Conservation (phyloP, 805 yeast genomes). For the Saccharomycopsis sp. region DNA sequence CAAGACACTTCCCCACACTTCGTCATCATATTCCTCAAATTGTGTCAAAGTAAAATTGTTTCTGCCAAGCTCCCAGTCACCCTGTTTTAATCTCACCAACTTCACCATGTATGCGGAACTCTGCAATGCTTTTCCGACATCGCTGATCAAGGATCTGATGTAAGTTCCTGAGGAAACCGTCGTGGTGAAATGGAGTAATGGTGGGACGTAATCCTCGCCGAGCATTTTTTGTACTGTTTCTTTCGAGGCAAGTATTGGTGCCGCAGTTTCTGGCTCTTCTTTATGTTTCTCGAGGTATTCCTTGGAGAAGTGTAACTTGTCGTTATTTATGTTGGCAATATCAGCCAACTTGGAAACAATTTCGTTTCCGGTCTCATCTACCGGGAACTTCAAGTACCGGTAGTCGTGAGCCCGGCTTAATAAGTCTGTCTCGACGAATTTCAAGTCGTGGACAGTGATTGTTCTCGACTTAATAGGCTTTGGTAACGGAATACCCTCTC, state of each 20-base stretch:
- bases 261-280: slow-evolving; percentile 25
- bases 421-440: slow-evolving; percentile 46
- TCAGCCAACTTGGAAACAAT: slow-evolving; percentile 30
- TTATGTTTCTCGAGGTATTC: slow-evolving; percentile 44
- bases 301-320: slow-evolving; percentile 51
- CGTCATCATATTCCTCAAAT: slow-evolving; percentile 53
- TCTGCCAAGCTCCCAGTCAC: slow-evolving; percentile 72
- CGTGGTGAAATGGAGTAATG: slow-evolving; percentile 65
- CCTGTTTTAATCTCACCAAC: slow-evolving; percentile 67
- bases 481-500: slow-evolving; percentile 82
- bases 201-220: slow-evolving; percentile 46
- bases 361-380: slow-evolving; percentile 40
- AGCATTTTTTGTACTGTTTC: slow-evolving; percentile 28
- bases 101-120: slow-evolving; percentile 86
- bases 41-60: slow-evolving; percentile 62
- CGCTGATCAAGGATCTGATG: slow-evolving; percentile 84
- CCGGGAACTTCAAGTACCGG: slow-evolving; percentile 35
- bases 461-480: slow-evolving; percentile 71
- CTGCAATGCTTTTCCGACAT: slow-evolving; percentile 74
- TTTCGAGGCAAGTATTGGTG: slow-evolving; percentile 26
- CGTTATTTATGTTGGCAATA: slow-evolving; percentile 56
- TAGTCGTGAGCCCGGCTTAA: slow-evolving; percentile 52
- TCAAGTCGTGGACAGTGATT: slow-evolving; percentile 52
- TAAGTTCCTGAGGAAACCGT: slow-evolving; percentile 93
- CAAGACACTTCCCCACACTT: slow-evolving; percentile 66